phyloP scores from a whole-genome alignment of 2,329 filamentous ascomycete genomes.

The Aspergillus sclerotialis region DNA sequence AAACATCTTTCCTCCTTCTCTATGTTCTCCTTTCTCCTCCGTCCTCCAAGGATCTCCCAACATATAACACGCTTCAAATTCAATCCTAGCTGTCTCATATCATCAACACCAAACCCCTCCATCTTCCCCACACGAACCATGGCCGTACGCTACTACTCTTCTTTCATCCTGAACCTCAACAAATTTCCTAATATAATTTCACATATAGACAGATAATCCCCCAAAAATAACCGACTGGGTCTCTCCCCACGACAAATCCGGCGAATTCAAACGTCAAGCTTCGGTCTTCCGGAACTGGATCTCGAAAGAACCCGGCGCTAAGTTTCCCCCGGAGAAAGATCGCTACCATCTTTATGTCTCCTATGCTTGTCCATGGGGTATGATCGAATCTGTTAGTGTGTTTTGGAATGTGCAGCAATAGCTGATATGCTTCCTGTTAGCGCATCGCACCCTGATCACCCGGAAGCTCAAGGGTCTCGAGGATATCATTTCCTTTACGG shows the following conservation, averaged over 20 bases:
- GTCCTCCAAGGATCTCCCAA: conserved; percentile 14
- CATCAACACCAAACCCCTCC: conserved; percentile 10
- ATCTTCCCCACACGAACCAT: conserved; percentile 22
- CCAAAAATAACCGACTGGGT: conserved; percentile 77
- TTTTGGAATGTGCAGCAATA: too few species aligned
- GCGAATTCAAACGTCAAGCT: conserved; percentile 86
- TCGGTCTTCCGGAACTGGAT: conserved; percentile 79
- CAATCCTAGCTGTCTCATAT: conserved; percentile 7
- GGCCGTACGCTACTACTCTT: conserved; percentile 13
- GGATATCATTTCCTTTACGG: conserved; percentile 68
- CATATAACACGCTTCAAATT: conserved; percentile 11
- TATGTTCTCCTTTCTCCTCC: conserved; percentile 19
- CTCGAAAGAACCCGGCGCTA: conserved; percentile 61
- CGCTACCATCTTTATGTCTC: conserved; percentile 93
- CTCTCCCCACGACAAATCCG: conserved; percentile 64
- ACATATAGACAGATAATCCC: conserved; percentile 18
- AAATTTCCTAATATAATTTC: background rate
- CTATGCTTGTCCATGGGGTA: conserved; percentile 86
- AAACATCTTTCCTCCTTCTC: too few species aligned
- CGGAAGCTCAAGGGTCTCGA: conserved; percentile 88
- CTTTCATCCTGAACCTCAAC: background rate
- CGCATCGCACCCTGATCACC: conserved; percentile 79
- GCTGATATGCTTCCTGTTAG: too few species aligned
- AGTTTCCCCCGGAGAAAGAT: conserved; percentile 78
- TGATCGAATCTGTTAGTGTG: conserved; percentile 1